Evolutionary conservation across 441 rosid species (phyloP).

Genomic region (Pelargonium exstipulatum): DNA sequence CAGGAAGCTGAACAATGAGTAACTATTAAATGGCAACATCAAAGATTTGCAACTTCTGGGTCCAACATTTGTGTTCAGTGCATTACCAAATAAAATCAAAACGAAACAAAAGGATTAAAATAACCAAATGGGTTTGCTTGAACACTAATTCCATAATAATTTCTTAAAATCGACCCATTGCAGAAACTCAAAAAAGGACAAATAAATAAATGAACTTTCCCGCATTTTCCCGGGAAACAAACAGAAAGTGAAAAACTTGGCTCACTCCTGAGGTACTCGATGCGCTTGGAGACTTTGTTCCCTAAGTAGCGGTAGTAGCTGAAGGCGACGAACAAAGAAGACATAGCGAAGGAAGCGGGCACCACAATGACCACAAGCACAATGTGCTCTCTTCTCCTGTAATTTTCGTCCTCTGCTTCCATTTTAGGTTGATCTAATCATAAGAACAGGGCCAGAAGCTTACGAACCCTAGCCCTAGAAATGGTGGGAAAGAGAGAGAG

Average conservation of each 20-base stretch:
- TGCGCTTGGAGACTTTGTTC: conserved; percentile 66
- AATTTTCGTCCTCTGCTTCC: conserved; percentile 36
- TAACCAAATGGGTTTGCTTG: neutral
- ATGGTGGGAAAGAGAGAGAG: conserved; percentile 12
- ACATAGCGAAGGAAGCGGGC: conserved; percentile 58
- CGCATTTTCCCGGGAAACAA: conserved; percentile 4
- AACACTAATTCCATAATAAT: neutral
- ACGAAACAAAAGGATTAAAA: no score
- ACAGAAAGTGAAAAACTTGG: conserved; percentile 1
- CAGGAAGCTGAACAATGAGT: neutral
- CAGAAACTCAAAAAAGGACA: neutral
- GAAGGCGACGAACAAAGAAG: conserved; percentile 69
- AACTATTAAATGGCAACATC: neutral
- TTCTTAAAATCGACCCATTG: neutral
- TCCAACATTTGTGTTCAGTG: neutral
- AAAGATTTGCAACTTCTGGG: neutral
- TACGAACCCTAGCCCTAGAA: conserved; percentile 36
- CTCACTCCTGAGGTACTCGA: conserved; percentile 37
- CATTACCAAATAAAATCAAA: no score
- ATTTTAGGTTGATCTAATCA: conserved; percentile 16
- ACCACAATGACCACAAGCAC: conserved; percentile 67
- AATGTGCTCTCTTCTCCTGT: conserved; percentile 49
- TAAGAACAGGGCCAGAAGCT: conserved; percentile 1
- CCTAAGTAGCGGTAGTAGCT: conserved; percentile 90
- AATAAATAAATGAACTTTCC: conserved; percentile 5